A percentile compares a stretch with the other conserved stretches of the same genome.
Evolutionary conservation across 495 filamentous ascomycete species (phyloP).

Genomic region (Pseudotulostoma volvatum): DNA sequence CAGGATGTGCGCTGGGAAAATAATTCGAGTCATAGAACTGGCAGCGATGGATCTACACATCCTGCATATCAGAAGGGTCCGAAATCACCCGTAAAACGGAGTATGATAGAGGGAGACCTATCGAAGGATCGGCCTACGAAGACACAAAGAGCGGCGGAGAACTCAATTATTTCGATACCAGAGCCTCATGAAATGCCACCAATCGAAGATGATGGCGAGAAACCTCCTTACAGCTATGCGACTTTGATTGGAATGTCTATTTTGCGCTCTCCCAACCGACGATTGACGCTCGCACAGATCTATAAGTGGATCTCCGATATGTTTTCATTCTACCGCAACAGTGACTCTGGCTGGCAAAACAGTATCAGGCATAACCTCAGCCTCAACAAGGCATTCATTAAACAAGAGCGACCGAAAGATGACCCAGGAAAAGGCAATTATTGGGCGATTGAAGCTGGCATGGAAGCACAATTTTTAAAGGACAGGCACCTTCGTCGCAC

Average conservation of each 20-base stretch:
- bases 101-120: conserved; percentile 56
- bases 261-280: conserved; percentile 64
- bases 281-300: conserved; percentile 86
- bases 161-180: conserved; percentile 37
- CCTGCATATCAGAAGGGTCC: conserved; percentile 40
- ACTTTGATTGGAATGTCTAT: conserved; percentile 97
- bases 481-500: conserved; percentile 53
- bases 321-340: conserved; percentile 68
- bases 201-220: conserved; percentile 73
- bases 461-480: conserved; percentile 75
- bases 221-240: conserved; percentile 85
- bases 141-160: conserved; percentile 38
- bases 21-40: conserved; percentile 28
- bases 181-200: conserved; percentile 60
- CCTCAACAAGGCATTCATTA: conserved; percentile 92
- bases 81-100: conserved; percentile 45
- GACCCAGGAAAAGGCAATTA: conserved; percentile 98
- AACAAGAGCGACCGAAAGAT: conserved; percentile 90
- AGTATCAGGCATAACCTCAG: conserved; percentile 98
- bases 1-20: conserved; percentile 48
- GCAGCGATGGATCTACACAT: conserved; percentile 33
- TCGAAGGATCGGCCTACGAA: conserved; percentile 56
- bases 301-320: conserved; percentile 98
- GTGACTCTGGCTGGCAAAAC: conserved; percentile 90
- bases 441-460: conserved; percentile 81